Evolutionary conservation across 352 stramenopile species (phyloP).

Genomic region (Phytopythium vexans): DNA sequence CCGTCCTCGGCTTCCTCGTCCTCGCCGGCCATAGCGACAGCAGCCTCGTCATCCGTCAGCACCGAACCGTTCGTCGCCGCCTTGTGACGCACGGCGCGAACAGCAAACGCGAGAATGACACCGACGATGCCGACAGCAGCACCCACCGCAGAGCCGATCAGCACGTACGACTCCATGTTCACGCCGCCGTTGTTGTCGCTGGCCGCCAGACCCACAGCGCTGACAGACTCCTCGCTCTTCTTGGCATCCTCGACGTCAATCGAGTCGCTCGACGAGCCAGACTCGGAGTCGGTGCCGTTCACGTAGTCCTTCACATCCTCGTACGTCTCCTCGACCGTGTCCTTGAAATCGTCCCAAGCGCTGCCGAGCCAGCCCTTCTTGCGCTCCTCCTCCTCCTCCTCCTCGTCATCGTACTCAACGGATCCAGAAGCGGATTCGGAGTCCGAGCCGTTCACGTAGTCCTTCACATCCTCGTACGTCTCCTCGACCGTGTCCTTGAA

Average conservation of each 20-base stretch:
- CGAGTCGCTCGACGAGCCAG: conserved; percentile 10
- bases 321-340: conserved; percentile 18
- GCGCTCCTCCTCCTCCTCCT: conserved; percentile 8
- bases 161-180: conserved; percentile 20
- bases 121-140: conserved; percentile 27
- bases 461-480: conserved; percentile 16
- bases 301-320: conserved; percentile 21
- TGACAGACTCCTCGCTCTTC: conserved; percentile 9
- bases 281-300: conserved; percentile 19
- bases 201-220: conserved; percentile 16
- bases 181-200: conserved; percentile 11
- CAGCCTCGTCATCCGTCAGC: conserved; percentile 29
- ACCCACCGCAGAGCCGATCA: conserved; percentile 16
- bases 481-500: conserved; percentile 25
- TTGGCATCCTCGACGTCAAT: conserved; percentile 16
- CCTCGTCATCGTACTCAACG: conserved; percentile 5
- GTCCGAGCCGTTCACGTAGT: conserved; percentile 4
- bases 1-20: conserved; percentile 30
- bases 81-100: conserved; percentile 22
- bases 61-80: conserved; percentile 11
- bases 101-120: conserved; percentile 23
- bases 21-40: conserved; percentile 28
- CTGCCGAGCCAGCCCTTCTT: conserved; percentile 15
- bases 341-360: conserved; percentile 9
- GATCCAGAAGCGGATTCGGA: no score